Evolutionary conservation across 495 filamentous ascomycete species (phyloP), one percentile per base, ranked within the genome.

Genomic region (Tuber umbilicatum): DNA sequence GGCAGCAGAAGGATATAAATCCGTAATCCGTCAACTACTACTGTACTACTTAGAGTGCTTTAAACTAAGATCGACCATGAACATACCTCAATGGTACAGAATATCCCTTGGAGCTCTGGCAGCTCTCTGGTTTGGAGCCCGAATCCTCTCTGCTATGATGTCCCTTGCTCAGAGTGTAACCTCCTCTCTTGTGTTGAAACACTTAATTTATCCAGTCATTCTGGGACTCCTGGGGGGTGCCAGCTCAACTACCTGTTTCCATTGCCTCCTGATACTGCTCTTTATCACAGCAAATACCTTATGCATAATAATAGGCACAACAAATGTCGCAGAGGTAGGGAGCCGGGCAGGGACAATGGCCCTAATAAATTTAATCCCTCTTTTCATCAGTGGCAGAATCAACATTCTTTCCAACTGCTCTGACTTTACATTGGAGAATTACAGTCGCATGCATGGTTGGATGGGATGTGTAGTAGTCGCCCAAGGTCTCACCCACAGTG

Each of bases 341-440:
- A 43, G 43, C 73, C 39, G 73, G n/a, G 64, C 69, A 70, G 70
- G 73, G 38, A 72, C 69, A 12, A 78, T 81, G 68, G 75, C 77
- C 14, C 73, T 78, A 40, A 60, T 78, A 31, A 81, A 81, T 35
- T 69, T 81, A 5, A 80, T 80, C 50, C 75, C 72, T 40, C 75
- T 81, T 23, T 72, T 79, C 70, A 72, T 31, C 21, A 60, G 80
- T 67, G 74, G 70, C 21, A 67, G 55, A 16, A 73, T 81, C 45
- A 73, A 73, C 42, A 47, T 79, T 19, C 55, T 80, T 7, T 60
- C 43, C 40, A 31, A 73, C 47, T 45, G 82, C 6, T 75, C 83
- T 39, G 79, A 81, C 27, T 70, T 83, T 19, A 81, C 80, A 35
- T 79, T 82, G 27, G 68, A 80, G 45, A 77, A 76, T 45, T 83